These are phyloP conservation scores for Saccharomycopsis sp. DNA, from an alignment of 805 yeast species.

Conservation along the genomic window DNA sequence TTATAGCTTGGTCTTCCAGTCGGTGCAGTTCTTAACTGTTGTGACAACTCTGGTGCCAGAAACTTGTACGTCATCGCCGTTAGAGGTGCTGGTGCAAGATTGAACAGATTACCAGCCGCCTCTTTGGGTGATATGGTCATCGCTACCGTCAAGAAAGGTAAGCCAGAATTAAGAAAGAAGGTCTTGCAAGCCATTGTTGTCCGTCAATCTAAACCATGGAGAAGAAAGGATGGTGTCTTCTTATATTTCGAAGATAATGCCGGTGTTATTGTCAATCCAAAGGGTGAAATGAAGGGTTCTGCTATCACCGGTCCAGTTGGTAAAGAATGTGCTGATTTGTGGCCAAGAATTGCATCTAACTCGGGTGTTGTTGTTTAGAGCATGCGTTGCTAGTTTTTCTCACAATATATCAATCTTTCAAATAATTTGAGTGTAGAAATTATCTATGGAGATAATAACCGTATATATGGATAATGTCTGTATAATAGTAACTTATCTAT, in stretches of 20 bases:
- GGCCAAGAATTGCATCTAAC: slow-evolving; percentile 99
- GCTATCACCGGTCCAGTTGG: slow-evolving; percentile 99
- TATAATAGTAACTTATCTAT: too few relatives aligned
- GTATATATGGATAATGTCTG: too few relatives aligned
- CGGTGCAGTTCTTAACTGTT: slow-evolving; percentile 99
- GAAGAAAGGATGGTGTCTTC: slow-evolving; percentile 99
- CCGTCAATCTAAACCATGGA: slow-evolving; percentile 99
- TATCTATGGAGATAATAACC: too few relatives aligned
- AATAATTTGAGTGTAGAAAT: not conserved
- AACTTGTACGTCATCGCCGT: slow-evolving; percentile 98
- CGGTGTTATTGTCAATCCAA: slow-evolving; percentile 99
- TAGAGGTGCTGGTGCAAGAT: slow-evolving; percentile 99
- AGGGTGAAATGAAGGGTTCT: slow-evolving; percentile 99
- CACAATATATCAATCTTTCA: not conserved
- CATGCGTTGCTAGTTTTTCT: slow-evolving; percentile 3
- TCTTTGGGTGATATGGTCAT: slow-evolving; percentile 99
- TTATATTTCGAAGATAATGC: slow-evolving; percentile 99
- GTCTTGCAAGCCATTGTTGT: slow-evolving; percentile 99
- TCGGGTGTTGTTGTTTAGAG: slow-evolving; percentile 99
- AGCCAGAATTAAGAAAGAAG: slow-evolving; percentile 99
- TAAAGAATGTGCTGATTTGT: slow-evolving; percentile 99
- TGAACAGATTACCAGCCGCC: slow-evolving; percentile 99
- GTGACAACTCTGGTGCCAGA: slow-evolving; percentile 99
- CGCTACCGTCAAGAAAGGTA: slow-evolving; percentile 99
- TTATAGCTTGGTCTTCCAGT: slow-evolving; percentile 94